Base-by-base conservation (phyloP, 164 flowering plant genomes). In the Sextonia rubra region DNA sequence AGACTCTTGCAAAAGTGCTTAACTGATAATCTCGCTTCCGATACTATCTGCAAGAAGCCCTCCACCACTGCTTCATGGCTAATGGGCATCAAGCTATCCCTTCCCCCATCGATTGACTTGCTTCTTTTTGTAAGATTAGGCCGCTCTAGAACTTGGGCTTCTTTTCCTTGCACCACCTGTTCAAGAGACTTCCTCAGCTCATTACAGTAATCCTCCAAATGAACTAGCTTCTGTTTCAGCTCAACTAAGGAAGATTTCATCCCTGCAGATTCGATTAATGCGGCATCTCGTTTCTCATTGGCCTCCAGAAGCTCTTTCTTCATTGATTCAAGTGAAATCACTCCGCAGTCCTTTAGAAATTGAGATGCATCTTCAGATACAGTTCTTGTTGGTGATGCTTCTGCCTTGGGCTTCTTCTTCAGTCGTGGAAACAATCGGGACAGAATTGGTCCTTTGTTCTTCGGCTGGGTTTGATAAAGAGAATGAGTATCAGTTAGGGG, bases 1-100 rank as follows among this genome's bases (percentile, higher is more conserved):
- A 95, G 85, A 24, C 81, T 79, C 78, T 85, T 88, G 86, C 94
- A 89, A 82, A 92, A 91, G 30, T 95, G 94, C 65, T 88, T 90
- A 2, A 89, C 90, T 11, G 98, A 90, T 61, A 87, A 49, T 73
- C 99, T 89, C 64, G 99, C 87, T 83, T 91, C 96, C 18, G 97
- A 88, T 47, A 90, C 98, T 24, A 89, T 83, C 81, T 95, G 97
- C 85, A 91, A 77, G 82, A 95, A 92, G 2, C 94, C 97, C 70
- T 95, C 99, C 47, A 86, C 88, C 93, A 92, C 89, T 18, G 81
- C 93, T 73, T 94, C 97, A 62, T 92, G 86, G 48, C 84, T 84
- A 4, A 91, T 89, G 0, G 95, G 96, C 87, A 87, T 87, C 55
- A 37, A 32, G 49, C 68, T 74, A 8, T 85, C 92, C 55, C 66